Base-by-base conservation (phyloP, 164 flowering plant species). In the Platanus orientalis region DNA sequence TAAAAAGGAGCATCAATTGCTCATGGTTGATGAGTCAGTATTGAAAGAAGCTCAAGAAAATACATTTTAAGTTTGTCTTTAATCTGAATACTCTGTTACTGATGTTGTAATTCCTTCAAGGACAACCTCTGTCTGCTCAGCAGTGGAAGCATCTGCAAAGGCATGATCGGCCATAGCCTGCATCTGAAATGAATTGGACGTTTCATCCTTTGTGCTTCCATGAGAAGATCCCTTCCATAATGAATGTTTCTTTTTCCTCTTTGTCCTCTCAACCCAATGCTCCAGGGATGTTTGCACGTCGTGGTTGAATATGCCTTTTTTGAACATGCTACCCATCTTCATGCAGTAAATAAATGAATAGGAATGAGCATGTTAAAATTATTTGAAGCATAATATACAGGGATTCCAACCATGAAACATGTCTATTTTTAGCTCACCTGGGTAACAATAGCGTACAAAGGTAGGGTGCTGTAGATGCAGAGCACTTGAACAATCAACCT, bases 381-480 rank as follows among this genome's bases (percentile, higher is more conserved):
- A 29, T 58, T 47, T 1, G 27, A 19, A 21, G 19, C 25, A 20
- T 12, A n/a, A 25, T 20, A 6, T 20, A 36, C 17, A 20, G 19
- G 21, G 21, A 4, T 36, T 36, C 12, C 42, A 36, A 7, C 12
- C 6, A 19, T 16, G n/a, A 57, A 57, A 19, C 25, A 25, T 55
- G 6, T 61, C n/a, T 32, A n/a, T 53, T 14, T 42, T 42, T 42
- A n/a, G 54, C 74, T 57, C 64, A 93, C 97, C 92, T 94, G 98
- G 20, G 95, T 83, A 52, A 94, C 97, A 54, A 94, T 78, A 32
- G 95, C 98, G 69, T 90, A 93, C 23, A 93, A 80, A 5, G 98
- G 98, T 29, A 93, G 81, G 20, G 98, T 90, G 71, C 97, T 89
- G 75, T 89, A 86, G 70, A 96, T 94, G 78, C 98, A 94, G 26